Conservation (phyloP, 2,329 filamentous ascomycete genomes). For the Coniochaeta sp. region DNA sequence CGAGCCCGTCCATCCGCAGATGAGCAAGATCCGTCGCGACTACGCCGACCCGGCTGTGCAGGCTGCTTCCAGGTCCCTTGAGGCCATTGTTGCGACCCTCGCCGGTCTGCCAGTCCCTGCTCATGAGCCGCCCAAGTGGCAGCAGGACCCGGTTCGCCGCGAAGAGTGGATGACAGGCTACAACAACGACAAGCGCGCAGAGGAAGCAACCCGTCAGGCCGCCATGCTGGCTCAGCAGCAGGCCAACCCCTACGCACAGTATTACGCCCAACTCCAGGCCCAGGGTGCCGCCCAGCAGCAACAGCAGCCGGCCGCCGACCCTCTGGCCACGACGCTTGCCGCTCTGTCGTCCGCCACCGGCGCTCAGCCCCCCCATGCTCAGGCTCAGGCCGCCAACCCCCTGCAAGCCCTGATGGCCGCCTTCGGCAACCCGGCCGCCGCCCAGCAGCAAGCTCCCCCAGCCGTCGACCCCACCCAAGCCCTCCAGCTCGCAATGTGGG, state of each 20-base stretch:
- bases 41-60: slow-evolving; percentile 37
- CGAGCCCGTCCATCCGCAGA: slow-evolving; percentile 27
- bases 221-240: background rate
- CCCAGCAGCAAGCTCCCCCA: background rate
- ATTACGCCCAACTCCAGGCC: background rate
- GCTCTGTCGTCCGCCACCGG: background rate
- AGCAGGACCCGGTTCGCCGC: slow-evolving; percentile 25
- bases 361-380: background rate
- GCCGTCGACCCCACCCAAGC: background rate
- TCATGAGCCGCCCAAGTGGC: slow-evolving; percentile 21
- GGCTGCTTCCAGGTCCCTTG: slow-evolving; percentile 33
- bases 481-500: slow-evolving; percentile 1
- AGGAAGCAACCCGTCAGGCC: background rate
- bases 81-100: slow-evolving; percentile 33
- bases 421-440: background rate
- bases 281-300: background rate
- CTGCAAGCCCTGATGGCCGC: background rate
- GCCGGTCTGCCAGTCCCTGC: slow-evolving; percentile 28
- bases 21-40: slow-evolving; percentile 25
- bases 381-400: background rate
- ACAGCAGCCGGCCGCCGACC: background rate
- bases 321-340: background rate
- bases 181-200: background rate
- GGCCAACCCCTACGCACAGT: background rate
- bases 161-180: slow-evolving; percentile 1